phyloP scores from a whole-genome alignment of 2,329 filamentous ascomycete species.

The Diaporthe humulicola region DNA sequence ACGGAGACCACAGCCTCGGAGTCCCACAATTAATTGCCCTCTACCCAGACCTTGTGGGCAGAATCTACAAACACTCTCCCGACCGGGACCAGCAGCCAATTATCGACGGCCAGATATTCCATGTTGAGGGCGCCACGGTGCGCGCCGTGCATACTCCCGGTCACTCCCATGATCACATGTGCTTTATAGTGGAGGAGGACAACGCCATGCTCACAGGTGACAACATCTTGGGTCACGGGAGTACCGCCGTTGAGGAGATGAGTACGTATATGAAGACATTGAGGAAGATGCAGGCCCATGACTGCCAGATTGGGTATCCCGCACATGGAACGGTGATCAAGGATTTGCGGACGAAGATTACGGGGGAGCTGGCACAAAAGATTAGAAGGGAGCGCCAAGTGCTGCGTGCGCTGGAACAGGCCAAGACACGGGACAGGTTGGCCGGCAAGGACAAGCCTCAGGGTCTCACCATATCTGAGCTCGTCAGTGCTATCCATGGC shows the following conservation, averaged over 20 bases:
- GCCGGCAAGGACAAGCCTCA: constrained; percentile 42
- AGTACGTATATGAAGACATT: constrained; percentile 57
- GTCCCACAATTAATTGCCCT: constrained; percentile 67
- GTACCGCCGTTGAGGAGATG: constrained; percentile 86
- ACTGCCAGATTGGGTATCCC: constrained; percentile 57
- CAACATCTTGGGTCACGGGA: constrained; percentile 89
- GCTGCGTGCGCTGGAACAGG: constrained; percentile 48
- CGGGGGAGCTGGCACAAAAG: constrained; percentile 52
- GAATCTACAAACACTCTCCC: constrained; percentile 52
- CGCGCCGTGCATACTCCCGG: constrained; percentile 73
- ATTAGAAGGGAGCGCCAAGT: constrained; percentile 55
- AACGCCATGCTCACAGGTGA: constrained; percentile 90
- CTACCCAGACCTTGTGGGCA: constrained; percentile 54
- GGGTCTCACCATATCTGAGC: constrained; percentile 52
- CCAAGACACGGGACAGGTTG: constrained; percentile 42
- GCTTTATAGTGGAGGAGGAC: constrained; percentile 81
- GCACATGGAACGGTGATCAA: constrained; percentile 58
- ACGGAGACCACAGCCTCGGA: constrained; percentile 78
- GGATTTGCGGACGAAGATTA: constrained; percentile 55
- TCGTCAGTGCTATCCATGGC: constrained; percentile 60
- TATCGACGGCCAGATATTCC: constrained; percentile 66
- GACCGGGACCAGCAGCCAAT: constrained; percentile 49
- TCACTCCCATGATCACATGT: constrained; percentile 87
- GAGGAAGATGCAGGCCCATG: constrained; percentile 42
- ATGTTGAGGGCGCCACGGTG: constrained; percentile 73